phyloP scores from a whole-genome alignment of 768 basidiomycete species.

The Tricholoma saponaceum region DNA sequence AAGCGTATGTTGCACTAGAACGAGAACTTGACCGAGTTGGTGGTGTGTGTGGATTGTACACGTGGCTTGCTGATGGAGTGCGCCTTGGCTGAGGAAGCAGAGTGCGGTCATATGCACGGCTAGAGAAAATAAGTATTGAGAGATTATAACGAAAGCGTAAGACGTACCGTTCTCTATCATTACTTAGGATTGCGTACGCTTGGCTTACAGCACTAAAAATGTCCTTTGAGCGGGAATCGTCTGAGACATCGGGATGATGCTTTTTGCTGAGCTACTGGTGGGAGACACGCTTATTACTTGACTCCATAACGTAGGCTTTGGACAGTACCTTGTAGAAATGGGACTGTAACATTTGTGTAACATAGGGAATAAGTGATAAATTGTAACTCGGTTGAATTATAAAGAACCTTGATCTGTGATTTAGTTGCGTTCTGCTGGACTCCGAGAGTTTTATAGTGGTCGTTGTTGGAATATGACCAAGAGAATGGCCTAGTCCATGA shows the following conservation, averaged over 20 bases:
- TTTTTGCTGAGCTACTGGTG: conserved; percentile 36
- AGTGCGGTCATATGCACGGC: conserved; percentile 1
- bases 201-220: conserved; percentile 37
- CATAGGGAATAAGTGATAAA: not conserved
- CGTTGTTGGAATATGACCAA: conserved; percentile 13
- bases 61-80: not conserved
- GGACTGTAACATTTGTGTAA: conserved; percentile 10
- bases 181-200: conserved; percentile 41
- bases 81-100: not conserved
- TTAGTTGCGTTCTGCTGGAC: conserved; percentile 33
- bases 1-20: not conserved
- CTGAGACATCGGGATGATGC: conserved; percentile 47
- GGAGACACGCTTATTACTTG: not conserved
- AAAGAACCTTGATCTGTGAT: conserved; percentile 38
- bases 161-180: conserved; percentile 38
- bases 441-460: conserved; percentile 40
- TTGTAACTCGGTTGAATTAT: not conserved
- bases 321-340: too few species aligned
- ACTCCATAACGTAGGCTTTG: too few species aligned
- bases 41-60: not conserved
- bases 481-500: conserved; percentile 17
- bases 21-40: not conserved
- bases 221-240: conserved; percentile 34
- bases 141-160: not conserved
- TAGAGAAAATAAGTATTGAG: not conserved